Evolutionary conservation across 208 protist species (phyloP).

Genomic region (Leishmania turanica): DNA sequence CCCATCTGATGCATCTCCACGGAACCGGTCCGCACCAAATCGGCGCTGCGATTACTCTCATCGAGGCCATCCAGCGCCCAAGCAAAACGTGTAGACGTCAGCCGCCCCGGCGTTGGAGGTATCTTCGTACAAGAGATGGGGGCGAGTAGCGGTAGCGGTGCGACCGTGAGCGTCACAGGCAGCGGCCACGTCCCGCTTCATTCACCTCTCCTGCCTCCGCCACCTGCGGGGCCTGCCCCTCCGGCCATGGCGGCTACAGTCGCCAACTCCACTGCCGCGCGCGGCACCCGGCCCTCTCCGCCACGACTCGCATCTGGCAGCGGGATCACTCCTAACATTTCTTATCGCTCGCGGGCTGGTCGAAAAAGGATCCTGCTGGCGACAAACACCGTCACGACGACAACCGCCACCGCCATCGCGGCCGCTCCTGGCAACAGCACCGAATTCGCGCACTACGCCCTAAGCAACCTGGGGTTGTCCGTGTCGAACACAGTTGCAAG

Average conservation of each 20-base stretch:
- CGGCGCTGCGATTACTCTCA: conserved; percentile 4
- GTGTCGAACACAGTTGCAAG: conserved; percentile 13
- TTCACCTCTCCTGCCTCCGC: background rate
- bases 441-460: conserved; percentile 18
- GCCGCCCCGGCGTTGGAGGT: background rate
- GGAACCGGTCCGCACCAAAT: conserved; percentile 11
- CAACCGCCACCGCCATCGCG: conserved; percentile 12
- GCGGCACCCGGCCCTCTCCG: background rate
- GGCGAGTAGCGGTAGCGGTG: background rate
- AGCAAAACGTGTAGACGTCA: conserved; percentile 10
- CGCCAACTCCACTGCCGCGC: background rate
- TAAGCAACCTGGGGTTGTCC: conserved; percentile 22
- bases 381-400: conserved; percentile 6
- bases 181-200: background rate
- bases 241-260: background rate
- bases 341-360: conserved; percentile 1
- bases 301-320: conserved; percentile 3
- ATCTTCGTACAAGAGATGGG: background rate
- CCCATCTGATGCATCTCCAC: conserved; percentile 1
- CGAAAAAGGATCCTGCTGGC: conserved; percentile 18
- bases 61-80: conserved; percentile 18
- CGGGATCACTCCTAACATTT: background rate
- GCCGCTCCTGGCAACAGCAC: conserved; percentile 13
- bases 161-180: background rate
- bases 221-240: background rate